Percentiles rank a stretch among this genome's conserved stretches.
Evolutionary conservation across 2,329 filamentous ascomycete genomes (phyloP).

Genomic region (Neonectria sp.): DNA sequence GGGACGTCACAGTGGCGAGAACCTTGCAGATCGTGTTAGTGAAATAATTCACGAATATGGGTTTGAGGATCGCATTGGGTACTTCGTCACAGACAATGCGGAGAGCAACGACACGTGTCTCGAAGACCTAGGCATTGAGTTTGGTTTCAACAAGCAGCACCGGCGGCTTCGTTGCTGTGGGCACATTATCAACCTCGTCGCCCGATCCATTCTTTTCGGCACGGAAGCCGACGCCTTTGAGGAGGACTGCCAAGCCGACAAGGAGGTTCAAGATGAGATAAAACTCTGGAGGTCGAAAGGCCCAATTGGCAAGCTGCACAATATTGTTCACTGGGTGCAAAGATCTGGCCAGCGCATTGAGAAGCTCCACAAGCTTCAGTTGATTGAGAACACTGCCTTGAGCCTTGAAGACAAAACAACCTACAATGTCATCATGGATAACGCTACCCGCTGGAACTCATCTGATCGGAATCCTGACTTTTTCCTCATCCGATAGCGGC

Average conservation of each 20-base stretch:
- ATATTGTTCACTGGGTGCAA: slow-evolving; percentile 1
- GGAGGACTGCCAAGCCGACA: neutral
- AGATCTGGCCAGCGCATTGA: neutral
- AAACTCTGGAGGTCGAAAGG: neutral
- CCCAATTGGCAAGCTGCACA: neutral
- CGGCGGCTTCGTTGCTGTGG: too few relatives aligned
- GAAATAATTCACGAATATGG: neutral
- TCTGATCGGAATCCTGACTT: slow-evolving; percentile 13
- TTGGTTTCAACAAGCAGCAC: too few relatives aligned
- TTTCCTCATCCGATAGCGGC: slow-evolving; percentile 31
- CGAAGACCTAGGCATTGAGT: too few relatives aligned
- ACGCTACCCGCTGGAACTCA: too few relatives aligned
- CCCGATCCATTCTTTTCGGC: neutral
- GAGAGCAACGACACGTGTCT: too few relatives aligned
- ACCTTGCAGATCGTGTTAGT: neutral
- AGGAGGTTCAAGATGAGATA: neutral
- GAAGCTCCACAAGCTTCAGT: neutral
- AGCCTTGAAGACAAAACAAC: too few relatives aligned
- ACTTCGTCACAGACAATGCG: too few relatives aligned
- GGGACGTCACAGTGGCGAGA: neutral
- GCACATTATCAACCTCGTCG: neutral
- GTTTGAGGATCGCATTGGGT: neutral
- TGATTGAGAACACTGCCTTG: too few relatives aligned
- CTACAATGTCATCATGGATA: too few relatives aligned
- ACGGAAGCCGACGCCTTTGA: neutral